phyloP scores from a whole-genome alignment of 2,329 filamentous ascomycete species.

The Trichoderma koningii region DNA sequence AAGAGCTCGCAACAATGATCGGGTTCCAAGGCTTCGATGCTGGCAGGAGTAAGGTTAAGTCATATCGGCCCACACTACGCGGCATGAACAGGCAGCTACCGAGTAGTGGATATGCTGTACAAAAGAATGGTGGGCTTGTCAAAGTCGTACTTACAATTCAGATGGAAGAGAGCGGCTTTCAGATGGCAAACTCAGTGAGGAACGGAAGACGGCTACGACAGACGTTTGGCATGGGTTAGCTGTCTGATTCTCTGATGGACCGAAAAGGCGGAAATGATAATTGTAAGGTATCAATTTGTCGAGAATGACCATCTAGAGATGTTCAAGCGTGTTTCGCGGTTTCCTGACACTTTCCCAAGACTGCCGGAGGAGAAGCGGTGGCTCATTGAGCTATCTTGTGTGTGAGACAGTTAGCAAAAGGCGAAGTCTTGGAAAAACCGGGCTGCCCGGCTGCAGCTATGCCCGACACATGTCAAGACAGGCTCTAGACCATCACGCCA shows the following conservation, averaged over 20 bases:
- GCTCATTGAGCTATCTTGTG: slow-evolving; percentile 2
- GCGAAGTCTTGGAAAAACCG: slow-evolving; percentile 4
- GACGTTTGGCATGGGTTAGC: neutral
- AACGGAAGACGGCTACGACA: neutral
- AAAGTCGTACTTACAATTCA: neutral
- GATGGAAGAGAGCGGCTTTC: neutral
- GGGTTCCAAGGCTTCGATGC: slow-evolving; percentile 13
- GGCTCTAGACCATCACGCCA: slow-evolving; percentile 16
- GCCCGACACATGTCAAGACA: slow-evolving; percentile 21
- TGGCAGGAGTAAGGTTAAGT: neutral
- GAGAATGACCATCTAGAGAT: neutral
- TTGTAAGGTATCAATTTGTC: neutral
- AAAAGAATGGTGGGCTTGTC: slow-evolving; percentile 2
- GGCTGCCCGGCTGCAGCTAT: slow-evolving; percentile 23
- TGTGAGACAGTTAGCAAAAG: neutral
- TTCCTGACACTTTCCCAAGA: neutral
- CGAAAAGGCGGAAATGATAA: neutral
- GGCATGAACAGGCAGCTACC: slow-evolving; percentile 11
- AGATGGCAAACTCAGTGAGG: neutral
- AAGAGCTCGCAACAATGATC: neutral
- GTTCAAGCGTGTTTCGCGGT: neutral
- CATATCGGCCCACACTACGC: slow-evolving; percentile 15
- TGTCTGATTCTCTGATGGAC: neutral
- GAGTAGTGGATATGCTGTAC: slow-evolving; percentile 6
- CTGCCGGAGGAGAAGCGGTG: neutral